Percentiles rank a stretch among this genome's conserved stretches.
These are phyloP conservation scores for Fomitopsis serialis DNA, from an alignment of 768 basidiomycete genomes.

Conservation along the genomic window DNA sequence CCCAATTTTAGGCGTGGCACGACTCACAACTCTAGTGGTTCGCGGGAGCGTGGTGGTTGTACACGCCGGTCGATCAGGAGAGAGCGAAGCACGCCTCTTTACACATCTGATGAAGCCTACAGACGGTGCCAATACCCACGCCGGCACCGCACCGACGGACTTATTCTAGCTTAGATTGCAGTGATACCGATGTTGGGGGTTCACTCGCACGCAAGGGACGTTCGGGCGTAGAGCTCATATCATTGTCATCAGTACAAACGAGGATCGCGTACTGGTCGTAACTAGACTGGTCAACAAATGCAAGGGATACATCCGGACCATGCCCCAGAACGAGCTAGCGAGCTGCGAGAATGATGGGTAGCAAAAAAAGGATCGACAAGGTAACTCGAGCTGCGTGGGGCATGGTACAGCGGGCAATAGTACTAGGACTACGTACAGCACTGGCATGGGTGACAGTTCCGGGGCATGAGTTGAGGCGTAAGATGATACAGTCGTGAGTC, in stretches of 20 bases:
- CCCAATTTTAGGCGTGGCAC: too few species aligned
- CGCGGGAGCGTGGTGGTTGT: too few species aligned
- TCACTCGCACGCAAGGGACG: background rate
- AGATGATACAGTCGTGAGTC: background rate
- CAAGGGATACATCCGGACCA: background rate
- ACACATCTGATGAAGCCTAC: too few species aligned
- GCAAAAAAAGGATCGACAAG: constrained; percentile 1
- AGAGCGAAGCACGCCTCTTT: too few species aligned
- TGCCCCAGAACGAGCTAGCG: background rate
- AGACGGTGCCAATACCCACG: too few species aligned
- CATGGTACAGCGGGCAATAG: background rate
- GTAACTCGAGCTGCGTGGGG: constrained; percentile 2
- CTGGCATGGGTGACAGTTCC: constrained; percentile 9
- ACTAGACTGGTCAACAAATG: background rate
- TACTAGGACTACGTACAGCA: constrained; percentile 1
- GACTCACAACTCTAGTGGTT: too few species aligned
- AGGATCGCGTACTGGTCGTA: background rate
- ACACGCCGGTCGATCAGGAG: too few species aligned
- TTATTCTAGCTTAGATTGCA: too few species aligned
- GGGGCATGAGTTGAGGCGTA: constrained; percentile 11
- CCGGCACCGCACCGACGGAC: too few species aligned
- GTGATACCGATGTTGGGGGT: too few species aligned
- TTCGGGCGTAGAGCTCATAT: constrained; percentile 1
- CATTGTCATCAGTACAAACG: background rate
- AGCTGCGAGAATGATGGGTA: background rate